phyloP scores from a whole-genome alignment of 306 rosid genomes.

The Castanopsis chinensis region DNA sequence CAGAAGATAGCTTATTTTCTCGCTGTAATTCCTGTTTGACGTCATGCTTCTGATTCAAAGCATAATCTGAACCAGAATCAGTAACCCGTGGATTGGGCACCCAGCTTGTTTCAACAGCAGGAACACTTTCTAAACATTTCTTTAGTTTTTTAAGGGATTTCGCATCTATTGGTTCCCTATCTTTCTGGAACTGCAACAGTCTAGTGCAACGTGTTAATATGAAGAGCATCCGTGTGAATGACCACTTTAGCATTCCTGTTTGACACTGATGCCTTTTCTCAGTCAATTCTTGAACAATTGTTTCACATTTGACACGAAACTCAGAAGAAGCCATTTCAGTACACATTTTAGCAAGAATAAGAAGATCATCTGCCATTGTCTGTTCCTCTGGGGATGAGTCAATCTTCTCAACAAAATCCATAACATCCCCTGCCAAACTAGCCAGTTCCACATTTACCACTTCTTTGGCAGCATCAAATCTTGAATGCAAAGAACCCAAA shows the following conservation, averaged over 20 bases:
- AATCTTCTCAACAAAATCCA: background rate
- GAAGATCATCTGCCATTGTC: slow-evolving; percentile 4
- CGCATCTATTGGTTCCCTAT: slow-evolving; percentile 7
- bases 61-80: background rate
- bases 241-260: slow-evolving; percentile 10
- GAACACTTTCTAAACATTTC: slow-evolving; percentile 5
- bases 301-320: slow-evolving; percentile 7
- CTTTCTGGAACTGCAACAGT: slow-evolving; percentile 10
- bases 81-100: background rate
- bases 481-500: slow-evolving; percentile 9
- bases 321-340: slow-evolving; percentile 1
- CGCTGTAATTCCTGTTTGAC: background rate
- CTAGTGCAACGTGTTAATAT: slow-evolving; percentile 12
- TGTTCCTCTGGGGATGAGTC: background rate
- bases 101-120: slow-evolving; percentile 10
- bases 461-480: slow-evolving; percentile 13
- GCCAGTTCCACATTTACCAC: slow-evolving; percentile 8
- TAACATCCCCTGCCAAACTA: slow-evolving; percentile 5
- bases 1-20: slow-evolving; percentile 2
- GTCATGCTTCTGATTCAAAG: background rate
- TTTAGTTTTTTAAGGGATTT: background rate
- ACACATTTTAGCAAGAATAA: background rate
- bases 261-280: slow-evolving; percentile 8
- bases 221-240: slow-evolving; percentile 1
- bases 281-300: slow-evolving; percentile 8